Percentiles rank a stretch among this genome's conserved stretches.
These are phyloP conservation scores for Phylloporus sp. DNA, from an alignment of 768 basidiomycete genomes.

Conservation along the genomic window DNA sequence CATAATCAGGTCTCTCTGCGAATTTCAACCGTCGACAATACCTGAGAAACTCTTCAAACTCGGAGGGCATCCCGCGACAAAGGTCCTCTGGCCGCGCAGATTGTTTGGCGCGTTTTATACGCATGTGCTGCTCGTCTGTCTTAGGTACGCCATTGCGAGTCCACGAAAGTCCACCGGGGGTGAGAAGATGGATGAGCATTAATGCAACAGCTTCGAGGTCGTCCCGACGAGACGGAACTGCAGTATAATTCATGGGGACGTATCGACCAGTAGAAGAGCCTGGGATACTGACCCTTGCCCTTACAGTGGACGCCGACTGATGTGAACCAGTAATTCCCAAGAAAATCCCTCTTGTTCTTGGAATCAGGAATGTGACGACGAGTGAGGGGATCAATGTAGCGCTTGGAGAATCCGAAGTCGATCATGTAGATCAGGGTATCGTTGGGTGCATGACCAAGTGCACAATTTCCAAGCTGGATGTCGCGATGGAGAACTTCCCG, in stretches of 20 bases:
- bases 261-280: constrained; percentile 11
- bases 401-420: constrained; percentile 81
- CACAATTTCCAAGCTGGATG: constrained; percentile 75
- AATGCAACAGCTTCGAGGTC: constrained; percentile 74
- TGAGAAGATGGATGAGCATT: constrained; percentile 78
- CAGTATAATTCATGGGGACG: constrained; percentile 18
- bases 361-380: constrained; percentile 69
- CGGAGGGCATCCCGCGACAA: constrained; percentile 61
- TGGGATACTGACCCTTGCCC: constrained; percentile 51
- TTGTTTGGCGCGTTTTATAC: constrained; percentile 61
- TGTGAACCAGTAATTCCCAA: constrained; percentile 84
- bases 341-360: constrained; percentile 63
- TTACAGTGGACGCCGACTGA: constrained; percentile 74
- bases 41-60: constrained; percentile 72
- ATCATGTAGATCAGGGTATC: constrained; percentile 71
- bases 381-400: constrained; percentile 63
- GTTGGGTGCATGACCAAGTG: constrained; percentile 55
- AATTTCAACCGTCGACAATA: constrained; percentile 69
- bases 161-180: constrained; percentile 71
- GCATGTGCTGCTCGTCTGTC: constrained; percentile 56
- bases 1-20: constrained; percentile 64
- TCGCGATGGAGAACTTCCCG: constrained; percentile 73
- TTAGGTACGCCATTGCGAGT: constrained; percentile 78
- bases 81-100: constrained; percentile 58
- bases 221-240: constrained; percentile 75